Evolutionary conservation across 345 rosid species (phyloP).

Genomic region (Crucihimalaya himalaica): DNA sequence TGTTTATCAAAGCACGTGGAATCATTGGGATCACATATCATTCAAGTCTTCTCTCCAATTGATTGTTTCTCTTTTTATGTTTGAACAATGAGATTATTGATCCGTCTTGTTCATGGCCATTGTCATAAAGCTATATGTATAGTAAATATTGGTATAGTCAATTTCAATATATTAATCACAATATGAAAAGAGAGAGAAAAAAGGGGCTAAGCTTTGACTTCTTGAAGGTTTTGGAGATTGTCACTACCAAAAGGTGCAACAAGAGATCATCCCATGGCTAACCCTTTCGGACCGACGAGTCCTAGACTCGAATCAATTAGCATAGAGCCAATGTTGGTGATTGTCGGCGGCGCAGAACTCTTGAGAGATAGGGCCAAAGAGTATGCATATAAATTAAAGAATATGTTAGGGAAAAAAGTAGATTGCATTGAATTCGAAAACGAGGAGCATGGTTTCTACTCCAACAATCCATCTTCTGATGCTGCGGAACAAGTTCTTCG

Average conservation of each 20-base stretch:
- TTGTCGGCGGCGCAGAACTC: constrained; percentile 64
- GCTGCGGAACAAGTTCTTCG: constrained; percentile 43
- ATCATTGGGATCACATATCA: constrained; percentile 31
- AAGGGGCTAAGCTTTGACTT: not conserved
- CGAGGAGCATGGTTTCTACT: constrained; percentile 73
- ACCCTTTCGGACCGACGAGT: constrained; percentile 78
- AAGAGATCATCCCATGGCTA: constrained; percentile 75
- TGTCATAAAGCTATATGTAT: constrained; percentile 37
- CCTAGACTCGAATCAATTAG: constrained; percentile 45
- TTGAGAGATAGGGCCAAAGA: constrained; percentile 71
- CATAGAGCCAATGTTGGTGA: constrained; percentile 65
- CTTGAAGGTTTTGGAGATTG: constrained; percentile 81
- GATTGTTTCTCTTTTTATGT: constrained; percentile 21
- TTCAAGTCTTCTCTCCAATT: constrained; percentile 21
- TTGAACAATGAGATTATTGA: constrained; percentile 21
- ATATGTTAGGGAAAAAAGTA: constrained; percentile 53
- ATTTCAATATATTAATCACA: not conserved
- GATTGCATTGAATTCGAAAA: constrained; percentile 62
- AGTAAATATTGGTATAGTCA: constrained; percentile 23
- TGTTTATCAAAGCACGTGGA: constrained; percentile 29
- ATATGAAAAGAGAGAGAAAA: not conserved
- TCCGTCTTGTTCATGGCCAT: constrained; percentile 33
- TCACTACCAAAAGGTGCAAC: constrained; percentile 65
- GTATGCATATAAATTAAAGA: constrained; percentile 58
- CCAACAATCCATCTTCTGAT: constrained; percentile 56